Percentiles rank a stretch among this genome's conserved stretches.
Conservation (phyloP, 345 rosid species). For the Chamaenerion angustifolium region DNA sequence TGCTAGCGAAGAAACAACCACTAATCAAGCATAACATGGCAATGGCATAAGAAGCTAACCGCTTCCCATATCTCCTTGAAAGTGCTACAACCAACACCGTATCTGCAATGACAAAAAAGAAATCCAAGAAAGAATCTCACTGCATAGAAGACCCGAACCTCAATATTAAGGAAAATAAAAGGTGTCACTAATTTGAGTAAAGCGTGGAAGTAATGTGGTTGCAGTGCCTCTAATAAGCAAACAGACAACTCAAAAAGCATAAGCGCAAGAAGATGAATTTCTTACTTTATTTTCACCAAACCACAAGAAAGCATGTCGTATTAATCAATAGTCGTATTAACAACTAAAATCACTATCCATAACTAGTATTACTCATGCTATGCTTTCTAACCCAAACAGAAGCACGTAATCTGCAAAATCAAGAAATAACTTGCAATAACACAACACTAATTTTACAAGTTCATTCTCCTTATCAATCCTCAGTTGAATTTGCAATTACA, state of each 20-base stretch:
- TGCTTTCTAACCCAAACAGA: no score
- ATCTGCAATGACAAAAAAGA: conserved; percentile 65
- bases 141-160: conserved; percentile 92
- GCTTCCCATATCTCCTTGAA: conserved; percentile 87
- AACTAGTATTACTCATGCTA: no score
- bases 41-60: conserved; percentile 74
- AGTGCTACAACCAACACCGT: no score
- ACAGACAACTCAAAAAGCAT: not conserved
- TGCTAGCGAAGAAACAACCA: conserved; percentile 97
- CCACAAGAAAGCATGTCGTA: conserved; percentile 67
- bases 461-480: no score
- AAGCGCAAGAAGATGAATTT: not conserved
- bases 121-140: conserved; percentile 83
- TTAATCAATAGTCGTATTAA: not conserved
- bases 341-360: no score
- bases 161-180: not conserved
- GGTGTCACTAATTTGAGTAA: not conserved
- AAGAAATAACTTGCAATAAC: no score
- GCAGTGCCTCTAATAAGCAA: not conserved
- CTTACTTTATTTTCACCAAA: conserved; percentile 75
- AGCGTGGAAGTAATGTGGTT: not conserved
- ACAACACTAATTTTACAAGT: no score
- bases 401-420: no score
- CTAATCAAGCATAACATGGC: conserved; percentile 96
- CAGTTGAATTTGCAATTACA: no score